Conservation (phyloP, 305 asterid genomes). For the Rubia tinctorum region DNA sequence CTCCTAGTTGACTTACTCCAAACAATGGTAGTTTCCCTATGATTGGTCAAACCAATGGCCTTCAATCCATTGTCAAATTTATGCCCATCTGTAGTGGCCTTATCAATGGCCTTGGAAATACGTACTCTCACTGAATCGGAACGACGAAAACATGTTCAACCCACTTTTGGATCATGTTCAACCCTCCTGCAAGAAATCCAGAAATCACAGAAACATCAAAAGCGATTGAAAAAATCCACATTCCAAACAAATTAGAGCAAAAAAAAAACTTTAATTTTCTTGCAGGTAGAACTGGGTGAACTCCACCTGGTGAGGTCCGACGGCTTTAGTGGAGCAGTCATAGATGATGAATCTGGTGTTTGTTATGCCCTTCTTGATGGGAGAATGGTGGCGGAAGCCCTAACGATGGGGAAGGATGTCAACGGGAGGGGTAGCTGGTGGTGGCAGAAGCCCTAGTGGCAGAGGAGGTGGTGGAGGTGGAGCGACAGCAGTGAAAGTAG, state of each 20-base stretch:
- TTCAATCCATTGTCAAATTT: constrained; percentile 77
- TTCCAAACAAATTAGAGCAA: neutral
- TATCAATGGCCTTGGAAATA: constrained; percentile 76
- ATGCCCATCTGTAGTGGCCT: constrained; percentile 85
- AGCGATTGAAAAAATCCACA: neutral
- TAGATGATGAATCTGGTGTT: constrained; percentile 85
- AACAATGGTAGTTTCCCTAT: constrained; percentile 92
- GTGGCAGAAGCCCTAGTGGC: no score
- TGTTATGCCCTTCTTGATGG: constrained; percentile 79
- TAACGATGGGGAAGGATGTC: no score
- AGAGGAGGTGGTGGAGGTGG: no score
- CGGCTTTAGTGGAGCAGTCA: constrained; percentile 47
- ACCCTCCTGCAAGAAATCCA: constrained; percentile 64
- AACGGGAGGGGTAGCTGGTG: no score
- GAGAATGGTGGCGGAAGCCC: no score
- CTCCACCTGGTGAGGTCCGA: constrained; percentile 81
- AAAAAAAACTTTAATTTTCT: constrained; percentile 49
- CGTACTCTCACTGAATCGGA: constrained; percentile 73
- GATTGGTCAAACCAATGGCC: constrained; percentile 90
- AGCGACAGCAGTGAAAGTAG: no score
- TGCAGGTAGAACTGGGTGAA: constrained; percentile 80
- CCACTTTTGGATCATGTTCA: constrained; percentile 94
- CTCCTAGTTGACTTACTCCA: constrained; percentile 94
- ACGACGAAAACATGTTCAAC: no score
- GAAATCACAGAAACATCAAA: neutral